Percentiles rank a stretch among this genome's conserved stretches.
Conservation (phyloP, 148 eudicot species). For the Arbutus unedo region DNA sequence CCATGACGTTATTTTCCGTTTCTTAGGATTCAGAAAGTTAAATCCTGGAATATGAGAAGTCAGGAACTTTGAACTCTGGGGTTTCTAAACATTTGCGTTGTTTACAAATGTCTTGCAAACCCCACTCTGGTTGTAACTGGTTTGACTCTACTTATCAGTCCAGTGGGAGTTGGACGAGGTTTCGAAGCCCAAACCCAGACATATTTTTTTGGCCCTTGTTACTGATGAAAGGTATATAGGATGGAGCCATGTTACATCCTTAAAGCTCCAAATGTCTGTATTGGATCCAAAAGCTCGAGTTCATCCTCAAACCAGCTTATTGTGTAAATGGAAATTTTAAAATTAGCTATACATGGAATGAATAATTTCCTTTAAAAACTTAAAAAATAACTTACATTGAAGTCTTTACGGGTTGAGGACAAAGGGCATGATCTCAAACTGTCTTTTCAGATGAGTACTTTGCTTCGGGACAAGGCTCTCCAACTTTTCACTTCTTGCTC, state of each 20-base stretch:
- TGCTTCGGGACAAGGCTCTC: too few relatives aligned
- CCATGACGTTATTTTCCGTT: not conserved
- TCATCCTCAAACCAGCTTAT: not conserved
- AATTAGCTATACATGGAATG: not conserved
- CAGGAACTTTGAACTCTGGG: not conserved
- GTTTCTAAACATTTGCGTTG: not conserved
- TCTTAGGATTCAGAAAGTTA: not conserved
- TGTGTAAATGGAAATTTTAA: not conserved
- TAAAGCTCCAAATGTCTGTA: not conserved
- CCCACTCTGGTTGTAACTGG: not conserved
- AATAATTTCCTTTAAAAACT: not conserved
- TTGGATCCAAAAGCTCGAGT: not conserved
- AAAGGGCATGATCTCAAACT: too few relatives aligned
- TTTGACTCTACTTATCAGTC: not conserved
- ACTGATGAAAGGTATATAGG: not conserved
- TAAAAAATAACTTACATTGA: too few relatives aligned
- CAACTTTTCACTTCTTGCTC: too few relatives aligned
- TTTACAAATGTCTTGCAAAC: not conserved
- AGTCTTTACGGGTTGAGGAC: too few relatives aligned
- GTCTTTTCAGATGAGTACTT: too few relatives aligned
- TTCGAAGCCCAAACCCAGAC: not conserved
- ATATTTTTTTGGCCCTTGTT: not conserved
- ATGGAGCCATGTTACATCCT: not conserved
- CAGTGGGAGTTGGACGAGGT: not conserved
- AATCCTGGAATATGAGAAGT: not conserved